Conservation (phyloP, 495 filamentous ascomycete species). For the Parmelia sp. region DNA sequence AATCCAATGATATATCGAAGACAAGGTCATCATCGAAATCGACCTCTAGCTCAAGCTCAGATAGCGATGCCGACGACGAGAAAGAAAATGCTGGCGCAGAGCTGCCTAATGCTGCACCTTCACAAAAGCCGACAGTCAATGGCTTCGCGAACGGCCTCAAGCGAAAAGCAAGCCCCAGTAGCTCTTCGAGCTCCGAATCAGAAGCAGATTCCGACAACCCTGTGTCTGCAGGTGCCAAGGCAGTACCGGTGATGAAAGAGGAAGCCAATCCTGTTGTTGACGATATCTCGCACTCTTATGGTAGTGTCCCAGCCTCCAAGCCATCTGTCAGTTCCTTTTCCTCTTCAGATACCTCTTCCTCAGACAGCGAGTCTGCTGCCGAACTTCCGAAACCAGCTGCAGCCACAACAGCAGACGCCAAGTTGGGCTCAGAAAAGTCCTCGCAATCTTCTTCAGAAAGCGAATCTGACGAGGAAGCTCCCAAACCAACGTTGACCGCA, state of each 20-base stretch:
- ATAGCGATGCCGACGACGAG: conserved; percentile 57
- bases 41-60: conserved; percentile 47
- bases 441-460: background rate
- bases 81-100: conserved; percentile 38
- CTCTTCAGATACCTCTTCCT: conserved; percentile 14
- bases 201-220: conserved; percentile 42
- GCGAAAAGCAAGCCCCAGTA: conserved; percentile 56
- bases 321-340: conserved; percentile 8
- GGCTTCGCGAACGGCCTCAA: conserved; percentile 44
- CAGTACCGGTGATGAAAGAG: conserved; percentile 20
- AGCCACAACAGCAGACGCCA: conserved; percentile 3
- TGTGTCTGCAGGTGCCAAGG: conserved; percentile 27
- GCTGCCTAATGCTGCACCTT: conserved; percentile 14
- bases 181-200: conserved; percentile 42
- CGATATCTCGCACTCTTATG: background rate
- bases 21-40: conserved; percentile 42
- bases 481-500: background rate
- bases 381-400: conserved; percentile 1
- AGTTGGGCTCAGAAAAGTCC: background rate
- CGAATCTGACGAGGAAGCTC: background rate
- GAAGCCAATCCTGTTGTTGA: background rate
- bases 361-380: conserved; percentile 17
- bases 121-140: conserved; percentile 36
- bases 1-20: conserved; percentile 28
- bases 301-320: background rate